Conservation (phyloP, 768 basidiomycete genomes). For the Collybiopsis confluens region DNA sequence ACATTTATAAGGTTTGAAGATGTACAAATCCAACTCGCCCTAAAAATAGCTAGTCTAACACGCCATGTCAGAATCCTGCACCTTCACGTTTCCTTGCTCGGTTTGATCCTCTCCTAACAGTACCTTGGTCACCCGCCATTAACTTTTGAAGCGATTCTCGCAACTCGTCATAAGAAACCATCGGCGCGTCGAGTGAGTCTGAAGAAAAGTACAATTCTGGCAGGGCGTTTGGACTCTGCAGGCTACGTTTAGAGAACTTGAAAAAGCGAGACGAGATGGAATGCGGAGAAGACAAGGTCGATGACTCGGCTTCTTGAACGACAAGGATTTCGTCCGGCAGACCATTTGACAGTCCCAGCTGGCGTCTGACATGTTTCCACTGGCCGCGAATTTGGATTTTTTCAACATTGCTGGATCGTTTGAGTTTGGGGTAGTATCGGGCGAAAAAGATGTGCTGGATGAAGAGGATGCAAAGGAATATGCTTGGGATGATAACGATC, state of each 20-base stretch:
- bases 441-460: conserved; percentile 7
- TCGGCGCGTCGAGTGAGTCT: conserved; percentile 6
- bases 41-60: too few species aligned
- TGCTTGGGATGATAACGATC: conserved; percentile 4
- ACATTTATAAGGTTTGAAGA: too few species aligned
- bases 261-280: conserved; percentile 7
- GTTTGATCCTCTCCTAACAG: not conserved
- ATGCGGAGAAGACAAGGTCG: not conserved
- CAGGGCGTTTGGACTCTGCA: not conserved
- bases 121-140: not conserved
- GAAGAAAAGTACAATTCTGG: conserved; percentile 6
- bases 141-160: conserved; percentile 1
- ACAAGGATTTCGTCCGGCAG: conserved; percentile 7
- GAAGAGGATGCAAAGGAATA: conserved; percentile 2
- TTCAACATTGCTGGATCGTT: not conserved
- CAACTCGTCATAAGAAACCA: conserved; percentile 8
- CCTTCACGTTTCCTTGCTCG: not conserved
- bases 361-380: conserved; percentile 23
- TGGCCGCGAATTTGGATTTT: conserved; percentile 19
- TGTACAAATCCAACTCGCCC: too few species aligned
- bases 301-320: not conserved
- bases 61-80: not conserved
- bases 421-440: not conserved
- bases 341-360: conserved; percentile 20
- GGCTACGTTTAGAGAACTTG: not conserved